Evolutionary conservation across 805 yeast species (phyloP).

Genomic region (Grigorovia jiainica): DNA sequence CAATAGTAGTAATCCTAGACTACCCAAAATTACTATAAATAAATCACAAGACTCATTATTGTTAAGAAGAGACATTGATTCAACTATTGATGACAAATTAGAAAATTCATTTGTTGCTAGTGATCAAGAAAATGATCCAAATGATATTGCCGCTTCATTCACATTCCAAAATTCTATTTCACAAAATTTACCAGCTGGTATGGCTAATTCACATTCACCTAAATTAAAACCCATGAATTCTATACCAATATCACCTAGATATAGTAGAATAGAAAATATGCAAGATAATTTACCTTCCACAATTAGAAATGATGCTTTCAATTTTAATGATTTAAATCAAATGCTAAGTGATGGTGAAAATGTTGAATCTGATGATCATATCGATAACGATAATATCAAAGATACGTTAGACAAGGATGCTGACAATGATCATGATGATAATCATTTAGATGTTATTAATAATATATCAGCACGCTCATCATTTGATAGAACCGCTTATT

Average conservation of each 20-base stretch:
- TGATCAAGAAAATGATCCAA: slow-evolving; percentile 5
- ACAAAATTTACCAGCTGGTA: slow-evolving; percentile 25
- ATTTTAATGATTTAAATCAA: slow-evolving; percentile 21
- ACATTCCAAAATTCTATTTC: slow-evolving; percentile 11
- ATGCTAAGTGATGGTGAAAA: slow-evolving; percentile 9
- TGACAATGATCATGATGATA: slow-evolving; percentile 1
- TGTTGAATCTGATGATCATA: slow-evolving; percentile 1
- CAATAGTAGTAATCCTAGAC: background rate
- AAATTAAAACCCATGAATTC: slow-evolving; percentile 14
- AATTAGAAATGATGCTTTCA: slow-evolving; percentile 16
- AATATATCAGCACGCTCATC: slow-evolving; percentile 18
- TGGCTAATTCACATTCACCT: slow-evolving; percentile 24
- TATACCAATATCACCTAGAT: background rate
- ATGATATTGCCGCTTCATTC: slow-evolving; percentile 13
- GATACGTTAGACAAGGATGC: background rate
- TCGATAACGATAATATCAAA: background rate
- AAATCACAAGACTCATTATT: slow-evolving; percentile 11
- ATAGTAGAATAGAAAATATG: slow-evolving; percentile 6
- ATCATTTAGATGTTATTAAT: background rate
- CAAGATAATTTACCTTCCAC: slow-evolving; percentile 25
- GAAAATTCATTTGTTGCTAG: slow-evolving; percentile 3
- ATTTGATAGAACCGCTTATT: slow-evolving; percentile 9
- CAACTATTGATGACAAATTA: slow-evolving; percentile 4
- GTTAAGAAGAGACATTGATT: slow-evolving; percentile 1
- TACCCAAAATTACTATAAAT: slow-evolving; percentile 7